A percentile compares a stretch with the other conserved stretches of the same genome.
Evolutionary conservation across 805 yeast species (phyloP).

Genomic region (Sugiyamaella smithiae): DNA sequence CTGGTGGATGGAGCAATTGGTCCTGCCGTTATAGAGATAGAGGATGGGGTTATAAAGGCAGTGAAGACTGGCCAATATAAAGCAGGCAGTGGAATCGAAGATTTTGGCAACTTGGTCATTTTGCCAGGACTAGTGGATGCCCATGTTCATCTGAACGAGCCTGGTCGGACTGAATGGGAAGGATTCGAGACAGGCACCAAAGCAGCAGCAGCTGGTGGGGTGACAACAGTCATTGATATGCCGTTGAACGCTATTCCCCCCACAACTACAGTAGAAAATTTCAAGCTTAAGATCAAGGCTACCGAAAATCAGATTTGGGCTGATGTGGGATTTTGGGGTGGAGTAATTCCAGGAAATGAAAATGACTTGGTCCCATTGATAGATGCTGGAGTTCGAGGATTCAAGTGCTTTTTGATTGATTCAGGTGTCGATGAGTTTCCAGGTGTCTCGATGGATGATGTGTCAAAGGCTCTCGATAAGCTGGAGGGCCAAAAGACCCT

Average conservation of each 20-base stretch:
- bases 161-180: constrained; percentile 98
- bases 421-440: constrained; percentile 98
- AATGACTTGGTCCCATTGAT: constrained; percentile 70
- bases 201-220: constrained; percentile 95
- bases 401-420: constrained; percentile 88
- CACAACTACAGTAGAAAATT: constrained; percentile 77
- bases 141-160: constrained; percentile 93
- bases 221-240: constrained; percentile 94
- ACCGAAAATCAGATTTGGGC: constrained; percentile 85
- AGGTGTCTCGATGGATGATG: constrained; percentile 62
- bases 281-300: constrained; percentile 71
- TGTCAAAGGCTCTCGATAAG: constrained; percentile 59
- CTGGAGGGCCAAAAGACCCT: constrained; percentile 66
- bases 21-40: constrained; percentile 3
- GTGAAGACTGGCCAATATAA: not conserved
- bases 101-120: constrained; percentile 61
- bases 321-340: constrained; percentile 97
- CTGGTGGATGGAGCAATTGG: constrained; percentile 4
- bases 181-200: constrained; percentile 96
- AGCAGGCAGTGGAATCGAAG: constrained; percentile 28
- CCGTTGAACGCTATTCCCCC: constrained; percentile 96
- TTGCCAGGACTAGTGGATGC: constrained; percentile 92
- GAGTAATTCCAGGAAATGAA: constrained; percentile 76
- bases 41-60: constrained; percentile 2
- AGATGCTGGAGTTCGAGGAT: constrained; percentile 86